These are phyloP conservation scores for Petrea volubilis DNA, from an alignment of 257 asterid genomes.

Conservation along the genomic window DNA sequence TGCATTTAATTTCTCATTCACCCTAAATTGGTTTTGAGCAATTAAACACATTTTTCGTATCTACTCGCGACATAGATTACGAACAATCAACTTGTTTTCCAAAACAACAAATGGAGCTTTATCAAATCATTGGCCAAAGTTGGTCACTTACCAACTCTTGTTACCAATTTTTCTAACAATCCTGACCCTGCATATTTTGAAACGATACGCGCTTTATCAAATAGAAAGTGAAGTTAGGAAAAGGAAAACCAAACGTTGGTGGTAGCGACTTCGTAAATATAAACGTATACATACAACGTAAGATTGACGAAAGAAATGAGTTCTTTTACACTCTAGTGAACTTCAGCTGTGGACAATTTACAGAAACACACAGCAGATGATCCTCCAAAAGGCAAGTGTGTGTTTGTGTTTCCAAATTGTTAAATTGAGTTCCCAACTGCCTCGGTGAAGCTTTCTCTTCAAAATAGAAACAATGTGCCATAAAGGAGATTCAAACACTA, in stretches of 20 bases:
- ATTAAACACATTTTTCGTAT: no score
- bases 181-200: no score
- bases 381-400: not conserved
- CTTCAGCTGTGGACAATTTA: slow-evolving; percentile 5
- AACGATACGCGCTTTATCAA: no score
- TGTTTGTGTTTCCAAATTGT: not conserved
- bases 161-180: no score
- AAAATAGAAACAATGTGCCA: not conserved
- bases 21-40: no score
- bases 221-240: no score
- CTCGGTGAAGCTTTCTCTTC: slow-evolving; percentile 6
- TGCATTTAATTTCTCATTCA: no score
- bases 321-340: slow-evolving; percentile 1
- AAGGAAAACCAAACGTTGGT: not conserved
- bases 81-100: no score
- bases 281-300: not conserved
- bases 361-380: not conserved
- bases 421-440: not conserved
- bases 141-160: no score
- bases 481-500: not conserved
- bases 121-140: no score
- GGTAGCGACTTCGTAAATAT: not conserved
- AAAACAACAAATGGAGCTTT: no score
- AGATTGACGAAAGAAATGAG: not conserved
- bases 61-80: no score